Conservation (phyloP, 805 yeast species). For the Metschnikowia lochheadii region DNA sequence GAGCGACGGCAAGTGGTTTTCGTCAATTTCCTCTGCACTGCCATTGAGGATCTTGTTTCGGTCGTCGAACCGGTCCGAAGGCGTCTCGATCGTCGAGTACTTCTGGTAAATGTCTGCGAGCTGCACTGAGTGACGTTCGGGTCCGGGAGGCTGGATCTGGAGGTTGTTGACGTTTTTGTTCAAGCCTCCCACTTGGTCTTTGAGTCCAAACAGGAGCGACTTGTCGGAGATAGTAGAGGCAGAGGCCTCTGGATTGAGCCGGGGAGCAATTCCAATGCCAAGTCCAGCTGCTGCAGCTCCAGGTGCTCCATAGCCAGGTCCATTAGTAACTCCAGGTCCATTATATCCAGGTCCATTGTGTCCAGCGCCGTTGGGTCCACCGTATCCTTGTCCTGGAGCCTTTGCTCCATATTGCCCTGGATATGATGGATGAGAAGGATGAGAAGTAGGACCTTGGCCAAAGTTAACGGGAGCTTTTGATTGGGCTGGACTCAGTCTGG, state of each 20-base stretch:
- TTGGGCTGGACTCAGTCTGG: neutral
- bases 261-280: neutral
- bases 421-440: too few species aligned
- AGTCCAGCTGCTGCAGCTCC: neutral
- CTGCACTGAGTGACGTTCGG: conserved; percentile 32
- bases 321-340: neutral
- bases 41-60: conserved; percentile 37
- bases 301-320: neutral
- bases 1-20: conserved; percentile 31
- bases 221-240: neutral
- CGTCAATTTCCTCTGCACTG: conserved; percentile 31
- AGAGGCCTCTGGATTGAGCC: neutral
- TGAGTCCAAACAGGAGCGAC: conserved; percentile 1
- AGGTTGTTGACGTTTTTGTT: conserved; percentile 28
- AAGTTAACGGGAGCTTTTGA: too few species aligned
- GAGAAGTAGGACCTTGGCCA: too few species aligned
- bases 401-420: too few species aligned
- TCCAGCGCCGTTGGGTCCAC: too few species aligned
- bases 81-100: conserved; percentile 36
- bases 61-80: conserved; percentile 38
- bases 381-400: too few species aligned
- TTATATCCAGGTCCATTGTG: too few species aligned
- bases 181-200: neutral
- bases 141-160: conserved; percentile 9
- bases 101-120: conserved; percentile 42